Base-by-base conservation (phyloP, 192 early-diverging fungal species). In the Coemansia sp. region DNA sequence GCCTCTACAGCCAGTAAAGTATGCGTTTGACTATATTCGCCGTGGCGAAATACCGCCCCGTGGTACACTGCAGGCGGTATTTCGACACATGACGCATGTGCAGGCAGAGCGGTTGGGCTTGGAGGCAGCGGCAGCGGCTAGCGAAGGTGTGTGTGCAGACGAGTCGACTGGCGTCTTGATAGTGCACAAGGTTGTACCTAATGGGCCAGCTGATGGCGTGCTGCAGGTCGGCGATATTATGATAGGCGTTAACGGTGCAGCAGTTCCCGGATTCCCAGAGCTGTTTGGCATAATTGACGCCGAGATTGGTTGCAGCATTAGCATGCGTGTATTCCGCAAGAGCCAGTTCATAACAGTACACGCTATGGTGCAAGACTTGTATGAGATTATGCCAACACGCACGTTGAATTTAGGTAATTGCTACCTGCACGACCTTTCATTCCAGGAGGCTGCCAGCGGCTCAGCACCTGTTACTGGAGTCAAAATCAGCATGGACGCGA, bases 321-420 rank as follows among this genome's bases (percentile, higher is more conserved):
- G 53, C 0, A 17, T 93, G 32, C 84, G 84, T 0, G 76, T 93
- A 0, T 83, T 80, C 17, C 82, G 89, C 32, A 83, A 83, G 35
- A 81, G 84, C 24, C 64, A 75, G 56, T 56, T 85, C 15, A 57
- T 58, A 15, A 72, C 75, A 1, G 64, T 86, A 15, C 63, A 63
- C 12, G 23, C 89, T 8, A 56, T 41, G 8, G 86, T 89, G 1
- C 87, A 88, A 65, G 87, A 93, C 64, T 53, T 93, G 23, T 88
- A 89, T 49, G 72, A 78, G 4, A 85, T 90, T 49, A 96, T 93
- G 6, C 94, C 95, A 0, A 83, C 92, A 67, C 74, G 87, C 43
- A 89, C 89, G 70, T 79, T 97, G 1, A 84, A 90, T 35, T 84
- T 95, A 23, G 94, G 92, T 41, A 90, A 90, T 24, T 88, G 86